phyloP scores from a whole-genome alignment of 805 yeast species.

The Suhomyces sp. region DNA sequence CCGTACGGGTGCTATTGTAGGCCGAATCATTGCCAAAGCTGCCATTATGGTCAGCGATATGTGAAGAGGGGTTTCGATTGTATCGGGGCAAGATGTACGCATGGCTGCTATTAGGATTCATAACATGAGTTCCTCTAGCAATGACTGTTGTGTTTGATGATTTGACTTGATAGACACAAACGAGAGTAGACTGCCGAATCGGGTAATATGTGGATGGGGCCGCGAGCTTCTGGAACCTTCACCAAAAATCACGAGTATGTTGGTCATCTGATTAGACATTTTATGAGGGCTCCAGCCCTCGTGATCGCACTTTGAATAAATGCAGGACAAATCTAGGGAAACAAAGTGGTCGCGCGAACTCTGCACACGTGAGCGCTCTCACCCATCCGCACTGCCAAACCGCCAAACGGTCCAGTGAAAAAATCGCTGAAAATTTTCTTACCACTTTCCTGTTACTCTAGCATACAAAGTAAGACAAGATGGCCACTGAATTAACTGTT shows the following conservation, averaged over 20 bases:
- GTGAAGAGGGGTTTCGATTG: constrained; percentile 6
- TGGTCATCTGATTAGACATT: background rate
- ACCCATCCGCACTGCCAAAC: background rate
- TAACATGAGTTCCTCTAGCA: background rate
- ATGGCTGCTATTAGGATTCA: constrained; percentile 3
- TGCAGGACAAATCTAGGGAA: background rate
- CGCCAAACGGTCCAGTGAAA: constrained; percentile 4
- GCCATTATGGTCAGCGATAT: constrained; percentile 2
- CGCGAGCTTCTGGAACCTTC: background rate
- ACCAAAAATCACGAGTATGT: background rate
- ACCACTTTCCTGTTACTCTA: constrained; percentile 8
- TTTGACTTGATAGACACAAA: constrained; percentile 1
- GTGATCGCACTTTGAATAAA: background rate
- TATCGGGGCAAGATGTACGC: constrained; percentile 5
- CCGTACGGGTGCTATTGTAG: constrained; percentile 26
- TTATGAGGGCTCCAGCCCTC: constrained; percentile 7
- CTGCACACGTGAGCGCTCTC: background rate
- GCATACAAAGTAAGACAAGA: constrained; percentile 40
- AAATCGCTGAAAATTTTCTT: constrained; percentile 11
- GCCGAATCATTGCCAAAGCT: constrained; percentile 8
- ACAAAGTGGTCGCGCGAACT: background rate
- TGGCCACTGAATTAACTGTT: constrained; percentile 99
- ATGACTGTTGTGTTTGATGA: background rate
- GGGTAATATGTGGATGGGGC: background rate
- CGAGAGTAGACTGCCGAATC: constrained; percentile 6